Evolutionary conservation across 2,329 filamentous ascomycete genomes (phyloP), one percentile per base, ranked within the genome.

Genomic region (Davidsoniella neocaledoniae): DNA sequence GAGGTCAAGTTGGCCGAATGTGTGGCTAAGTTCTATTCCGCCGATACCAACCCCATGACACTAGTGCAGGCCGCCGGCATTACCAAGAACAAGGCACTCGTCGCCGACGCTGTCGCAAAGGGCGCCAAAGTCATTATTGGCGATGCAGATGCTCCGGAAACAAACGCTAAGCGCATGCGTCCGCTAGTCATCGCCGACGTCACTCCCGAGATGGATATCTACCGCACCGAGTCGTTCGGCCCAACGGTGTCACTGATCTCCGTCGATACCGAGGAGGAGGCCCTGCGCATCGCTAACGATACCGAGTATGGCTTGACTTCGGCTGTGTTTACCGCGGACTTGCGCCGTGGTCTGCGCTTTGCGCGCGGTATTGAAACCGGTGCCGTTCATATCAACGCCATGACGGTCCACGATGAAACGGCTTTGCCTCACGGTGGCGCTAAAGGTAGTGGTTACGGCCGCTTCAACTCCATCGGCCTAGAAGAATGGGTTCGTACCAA

Each of bases 251-350:
- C 77, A 14, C 59, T 91, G 17, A 74, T 81, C 12, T 68, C 73
- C 19, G 70, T 88, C 23, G 70, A 77, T n/a, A 69, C 65, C 2
- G 81, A 85, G 43, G 82, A 86, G 29, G 80, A 87, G 55, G 85
- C 83, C 0, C 63, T 91, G 21, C 66, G 69, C 26, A 66, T 90
- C 16, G 83, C 85, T 12, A 93, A 94, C 59, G 83, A 90, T 57
- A 86, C 81, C 1, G 81, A 86, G 46, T 91, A 87, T 59, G 86
- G 86, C 3, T 70, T 93, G 8, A 69, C 71, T 2, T 72, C 77
- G 2, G 73, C 83, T 0, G 74, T 93, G 2, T 93, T 86, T 61
- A 87, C 84, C 0, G 67, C 73, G 56, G 77, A 86, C 59, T 63
- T 90, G 48, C 64, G 69, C 46, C 66, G 69, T 40, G 80, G 71